Evolutionary conservation across 2,329 filamentous ascomycete species (phyloP).

Genomic region (Xylaria digitata): DNA sequence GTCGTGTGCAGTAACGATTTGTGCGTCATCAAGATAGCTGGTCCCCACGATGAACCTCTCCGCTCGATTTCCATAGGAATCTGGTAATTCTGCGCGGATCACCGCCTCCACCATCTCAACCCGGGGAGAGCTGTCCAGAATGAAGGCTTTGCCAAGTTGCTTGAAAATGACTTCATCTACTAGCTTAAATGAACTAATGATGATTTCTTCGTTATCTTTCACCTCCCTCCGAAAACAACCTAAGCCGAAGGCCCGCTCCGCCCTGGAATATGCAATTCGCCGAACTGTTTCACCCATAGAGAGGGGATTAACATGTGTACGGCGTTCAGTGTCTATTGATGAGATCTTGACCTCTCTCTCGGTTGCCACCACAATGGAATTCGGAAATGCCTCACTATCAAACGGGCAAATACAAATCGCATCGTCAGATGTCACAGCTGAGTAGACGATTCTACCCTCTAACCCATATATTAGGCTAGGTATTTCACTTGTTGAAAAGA

Average conservation of each 20-base stretch:
- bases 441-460: constrained; percentile 90
- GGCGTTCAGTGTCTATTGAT: constrained; percentile 82
- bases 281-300: constrained; percentile 85
- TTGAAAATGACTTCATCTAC: constrained; percentile 92
- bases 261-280: constrained; percentile 84
- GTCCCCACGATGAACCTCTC: constrained; percentile 95
- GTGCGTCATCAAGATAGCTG: constrained; percentile 75
- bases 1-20: constrained; percentile 54
- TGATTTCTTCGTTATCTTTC: constrained; percentile 75
- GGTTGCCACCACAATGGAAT: constrained; percentile 84
- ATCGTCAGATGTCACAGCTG: constrained; percentile 90
- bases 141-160: constrained; percentile 75
- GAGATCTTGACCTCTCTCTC: constrained; percentile 81
- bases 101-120: constrained; percentile 86
- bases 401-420: constrained; percentile 86
- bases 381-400: constrained; percentile 82
- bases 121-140: constrained; percentile 62
- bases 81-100: constrained; percentile 78
- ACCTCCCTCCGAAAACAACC: constrained; percentile 85
- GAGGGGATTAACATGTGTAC: constrained; percentile 87
- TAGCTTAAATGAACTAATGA: constrained; percentile 84
- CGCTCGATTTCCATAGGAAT: constrained; percentile 63
- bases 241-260: constrained; percentile 83
- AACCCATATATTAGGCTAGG: constrained; percentile 92
- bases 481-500: constrained; percentile 95